Evolutionary conservation across 139 green algal species (phyloP), one percentile per base, ranked within the genome.

Genomic region (Diplosphaera chodatii): DNA sequence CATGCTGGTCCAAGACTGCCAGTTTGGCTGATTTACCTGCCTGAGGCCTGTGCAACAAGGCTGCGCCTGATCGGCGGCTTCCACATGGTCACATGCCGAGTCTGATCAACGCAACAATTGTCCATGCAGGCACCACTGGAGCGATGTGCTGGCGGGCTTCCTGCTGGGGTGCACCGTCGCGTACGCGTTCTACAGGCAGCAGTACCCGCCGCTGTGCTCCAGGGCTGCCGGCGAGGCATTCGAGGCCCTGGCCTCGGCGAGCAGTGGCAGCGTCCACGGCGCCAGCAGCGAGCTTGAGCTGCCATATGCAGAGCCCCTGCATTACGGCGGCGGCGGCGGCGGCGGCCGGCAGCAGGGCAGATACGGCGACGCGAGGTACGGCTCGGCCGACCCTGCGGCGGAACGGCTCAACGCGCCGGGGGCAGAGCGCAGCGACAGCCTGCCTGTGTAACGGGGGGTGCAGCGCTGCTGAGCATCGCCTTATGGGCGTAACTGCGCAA

Each of bases 91-190:
- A 59, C 48, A 59, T 59, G 48, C 8, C 22, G 13, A 59, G 48
- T 25, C 10, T 18, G 16, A 59, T 59, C 16, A 23, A 5, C 16
- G 22, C 13, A 10, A 3, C 48, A n/a, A 5, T 3, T 59, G 48
- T 18, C 16, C 16, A 40, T 87, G 87, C 81, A 83, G 81, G 78
- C 83, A 89, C 69, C 81, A 82, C 71, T 77, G 70, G 65, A 74
- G 73, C 66, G 83, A 89, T 68, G 81, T 83, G 30, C 34, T 70
- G 0, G 76, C 72, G 32, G 83, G 83, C 27, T 78, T 73, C 37
- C 32, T 69, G 16, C 56, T 86, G 32, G 80, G 80, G 1, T 40
- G 77, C 33, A 8, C 48, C 1, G 28, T 80, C 21, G 73, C 80
- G 4, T 81, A 73, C 37, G 23, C 71, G 0, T 72, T 75, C 56